Percentiles rank a stretch among this genome's conserved stretches.
phyloP scores from a whole-genome alignment of 1,139 yeast species.

The Candida sanyaensis region DNA sequence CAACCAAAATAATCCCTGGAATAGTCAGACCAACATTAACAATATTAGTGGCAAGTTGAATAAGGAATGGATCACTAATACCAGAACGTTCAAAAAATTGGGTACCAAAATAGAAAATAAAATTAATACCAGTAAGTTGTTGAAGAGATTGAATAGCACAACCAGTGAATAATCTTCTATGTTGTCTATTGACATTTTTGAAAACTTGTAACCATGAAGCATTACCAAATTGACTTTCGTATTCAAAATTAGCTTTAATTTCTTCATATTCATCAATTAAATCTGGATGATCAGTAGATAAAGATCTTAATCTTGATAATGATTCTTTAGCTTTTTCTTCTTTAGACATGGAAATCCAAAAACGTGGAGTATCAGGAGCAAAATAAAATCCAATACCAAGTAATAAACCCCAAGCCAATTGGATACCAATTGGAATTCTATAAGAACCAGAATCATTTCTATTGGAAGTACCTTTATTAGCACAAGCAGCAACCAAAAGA shows the following conservation, averaged over 20 bases:
- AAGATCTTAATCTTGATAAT: slow-evolving; percentile 33
- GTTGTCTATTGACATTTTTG: slow-evolving; percentile 34
- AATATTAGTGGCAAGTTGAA: slow-evolving; percentile 36
- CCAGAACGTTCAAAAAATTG: slow-evolving; percentile 63
- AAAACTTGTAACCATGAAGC: slow-evolving; percentile 37
- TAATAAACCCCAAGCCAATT: slow-evolving; percentile 41
- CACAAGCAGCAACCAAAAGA: slow-evolving; percentile 64
- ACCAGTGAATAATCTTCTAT: slow-evolving; percentile 39
- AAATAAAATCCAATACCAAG: slow-evolving; percentile 48
- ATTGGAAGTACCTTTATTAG: slow-evolving; percentile 59
- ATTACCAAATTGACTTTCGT: slow-evolving; percentile 30
- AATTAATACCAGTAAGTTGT: slow-evolving; percentile 76
- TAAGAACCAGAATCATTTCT: slow-evolving; percentile 56
- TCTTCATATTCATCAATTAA: slow-evolving; percentile 40
- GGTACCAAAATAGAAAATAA: slow-evolving; percentile 70
- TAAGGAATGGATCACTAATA: slow-evolving; percentile 42
- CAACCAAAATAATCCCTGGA: slow-evolving; percentile 40
- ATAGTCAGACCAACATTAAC: slow-evolving; percentile 40
- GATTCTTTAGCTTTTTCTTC: slow-evolving; percentile 56
- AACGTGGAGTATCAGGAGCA: slow-evolving; percentile 84
- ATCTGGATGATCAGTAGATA: slow-evolving; percentile 42
- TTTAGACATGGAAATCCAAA: slow-evolving; percentile 52
- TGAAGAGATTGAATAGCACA: slow-evolving; percentile 50
- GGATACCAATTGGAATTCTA: slow-evolving; percentile 65
- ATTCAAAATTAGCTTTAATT: slow-evolving; percentile 40